phyloP scores from a whole-genome alignment of 164 flowering plant species.

The Nymphaea colorata region DNA sequence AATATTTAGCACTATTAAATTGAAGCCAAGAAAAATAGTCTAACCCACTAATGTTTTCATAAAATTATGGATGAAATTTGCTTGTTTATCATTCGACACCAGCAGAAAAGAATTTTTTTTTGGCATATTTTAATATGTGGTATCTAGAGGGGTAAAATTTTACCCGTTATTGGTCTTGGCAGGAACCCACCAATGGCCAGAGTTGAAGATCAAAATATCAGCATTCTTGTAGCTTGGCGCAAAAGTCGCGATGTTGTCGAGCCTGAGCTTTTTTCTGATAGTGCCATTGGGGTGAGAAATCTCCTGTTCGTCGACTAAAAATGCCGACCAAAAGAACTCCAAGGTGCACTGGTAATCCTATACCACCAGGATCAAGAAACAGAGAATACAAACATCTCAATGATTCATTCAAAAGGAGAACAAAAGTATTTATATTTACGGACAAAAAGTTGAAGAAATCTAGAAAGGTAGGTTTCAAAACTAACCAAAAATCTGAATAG shows the following conservation, averaged over 20 bases:
- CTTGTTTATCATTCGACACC: no score
- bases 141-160: not conserved
- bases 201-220: constrained; percentile 77
- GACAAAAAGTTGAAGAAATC: no score
- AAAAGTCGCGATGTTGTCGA: constrained; percentile 51
- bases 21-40: no score
- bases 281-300: constrained; percentile 43
- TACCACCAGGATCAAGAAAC: not conserved
- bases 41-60: no score
- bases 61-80: no score
- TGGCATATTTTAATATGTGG: no score
- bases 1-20: no score
- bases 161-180: constrained; percentile 91
- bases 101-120: no score
- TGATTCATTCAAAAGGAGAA: no score
- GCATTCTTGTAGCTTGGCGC: constrained; percentile 64
- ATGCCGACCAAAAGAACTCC: constrained; percentile 90
- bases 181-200: constrained; percentile 99
- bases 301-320: constrained; percentile 86
- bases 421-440: no score
- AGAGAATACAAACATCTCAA: not conserved
- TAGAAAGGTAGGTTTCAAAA: no score
- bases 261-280: constrained; percentile 73
- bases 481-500: constrained; percentile 41
- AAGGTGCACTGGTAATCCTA: constrained; percentile 73